Evolutionary conservation across 2,329 filamentous ascomycete genomes (phyloP), one percentile per base, ranked within the genome.

Genomic region (Aspergillus oerlinghausenensis): DNA sequence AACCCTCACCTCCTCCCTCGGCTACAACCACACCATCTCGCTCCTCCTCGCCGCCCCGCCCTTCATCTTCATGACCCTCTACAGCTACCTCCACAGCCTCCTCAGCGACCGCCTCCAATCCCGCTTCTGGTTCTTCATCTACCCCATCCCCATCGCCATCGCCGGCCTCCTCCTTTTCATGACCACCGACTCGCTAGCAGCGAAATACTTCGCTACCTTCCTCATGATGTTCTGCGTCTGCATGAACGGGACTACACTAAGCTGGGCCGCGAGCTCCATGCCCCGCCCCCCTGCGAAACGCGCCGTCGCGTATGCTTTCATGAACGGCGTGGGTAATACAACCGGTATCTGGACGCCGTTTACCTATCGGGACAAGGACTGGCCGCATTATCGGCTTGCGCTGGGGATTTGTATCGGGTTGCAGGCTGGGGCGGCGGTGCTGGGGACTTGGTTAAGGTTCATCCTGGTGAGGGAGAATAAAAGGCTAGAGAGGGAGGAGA

Each of bases 191-290:
- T 64, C 63, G 42, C 80, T 82, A 54, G 79, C 77, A 1, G 72
- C 78, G 0, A 73, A 77, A 6, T 84, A 83, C 71, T 78, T 82
- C 67, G 76, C 74, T 25, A 71, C 82, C 53, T 83, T 83, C 72
- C 70, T 82, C 21, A 79, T 82, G 72, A 77, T 76, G 5, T 61
- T 50, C 50, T 21, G 53, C 4, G 55, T 53, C 50, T 40, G 32
- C 25, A 54, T 55, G 42, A 51, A 51, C 29, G 54, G 49, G 60
- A 80, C 78, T 0, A 55, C 70, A n/a, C 74, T 68, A 52, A 70
- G 73, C 8, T 81, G 79, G 79, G 79, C 80, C 50, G 74, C 75
- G 0, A 75, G 70, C 23, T 71, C 75, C 3, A 74, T 82, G 29
- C 74, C 79, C 0, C 73, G 79, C 0, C 79, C 80, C 0, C 76